Percentiles rank a stretch among this genome's conserved stretches.
Evolutionary conservation across 2,329 filamentous ascomycete species (phyloP).

Genomic region (Alternaria sp.): DNA sequence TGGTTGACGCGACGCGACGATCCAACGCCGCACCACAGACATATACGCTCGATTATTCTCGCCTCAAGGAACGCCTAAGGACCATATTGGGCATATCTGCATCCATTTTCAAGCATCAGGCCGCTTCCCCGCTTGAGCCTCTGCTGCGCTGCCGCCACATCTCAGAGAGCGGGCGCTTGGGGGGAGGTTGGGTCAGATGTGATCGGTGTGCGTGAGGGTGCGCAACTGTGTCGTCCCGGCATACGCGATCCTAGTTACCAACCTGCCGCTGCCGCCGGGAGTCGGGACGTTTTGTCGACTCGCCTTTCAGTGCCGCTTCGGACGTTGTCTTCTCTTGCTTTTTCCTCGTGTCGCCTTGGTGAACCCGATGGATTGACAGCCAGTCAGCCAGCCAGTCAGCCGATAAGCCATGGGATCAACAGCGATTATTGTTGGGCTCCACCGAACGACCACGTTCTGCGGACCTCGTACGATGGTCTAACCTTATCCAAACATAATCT

Average conservation of each 20-base stretch:
- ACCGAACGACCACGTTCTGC: neutral
- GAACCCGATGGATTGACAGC: neutral
- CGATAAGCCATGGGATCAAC: neutral
- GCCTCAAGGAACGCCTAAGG: slow-evolving; percentile 15
- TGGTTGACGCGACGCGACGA: slow-evolving; percentile 3
- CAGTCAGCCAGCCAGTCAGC: neutral
- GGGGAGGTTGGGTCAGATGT: slow-evolving; percentile 1
- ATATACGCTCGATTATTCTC: slow-evolving; percentile 21
- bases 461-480: neutral
- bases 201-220: slow-evolving; percentile 23
- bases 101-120: slow-evolving; percentile 18
- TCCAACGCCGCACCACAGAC: slow-evolving; percentile 5
- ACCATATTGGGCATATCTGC: slow-evolving; percentile 16
- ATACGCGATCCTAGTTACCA: neutral
- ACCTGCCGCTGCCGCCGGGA: neutral
- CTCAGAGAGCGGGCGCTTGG: neutral
- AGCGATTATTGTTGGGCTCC: neutral
- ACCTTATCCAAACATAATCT: neutral
- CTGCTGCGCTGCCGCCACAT: slow-evolving; percentile 16
- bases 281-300: slow-evolving; percentile 1
- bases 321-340: neutral
- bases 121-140: slow-evolving; percentile 28
- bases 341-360: neutral
- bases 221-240: neutral
- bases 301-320: neutral